phyloP scores from a whole-genome alignment of 331 rosid species.

The Quercus tomentella region DNA sequence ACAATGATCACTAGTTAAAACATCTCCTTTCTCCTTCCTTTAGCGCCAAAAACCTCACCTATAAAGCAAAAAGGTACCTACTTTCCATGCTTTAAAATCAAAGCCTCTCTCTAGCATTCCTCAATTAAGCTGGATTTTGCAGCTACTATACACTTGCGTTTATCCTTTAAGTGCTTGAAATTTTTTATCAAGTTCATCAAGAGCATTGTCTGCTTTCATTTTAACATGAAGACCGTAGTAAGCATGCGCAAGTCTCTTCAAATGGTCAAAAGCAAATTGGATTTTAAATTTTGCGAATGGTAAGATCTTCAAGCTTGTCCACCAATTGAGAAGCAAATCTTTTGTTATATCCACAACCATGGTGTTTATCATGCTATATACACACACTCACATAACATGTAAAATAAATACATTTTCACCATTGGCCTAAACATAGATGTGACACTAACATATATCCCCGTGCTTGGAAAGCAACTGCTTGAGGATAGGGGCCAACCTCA shows the following conservation, averaged over 20 bases:
- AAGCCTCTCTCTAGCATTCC: neutral
- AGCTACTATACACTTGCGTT: neutral
- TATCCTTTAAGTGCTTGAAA: neutral
- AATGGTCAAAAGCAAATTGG: neutral
- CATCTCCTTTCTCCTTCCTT: no score
- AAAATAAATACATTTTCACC: no score
- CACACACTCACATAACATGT: no score
- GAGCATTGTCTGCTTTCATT: neutral
- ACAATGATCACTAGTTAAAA: no score
- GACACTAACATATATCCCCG: neutral
- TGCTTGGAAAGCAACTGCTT: neutral
- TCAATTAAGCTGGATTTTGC: neutral
- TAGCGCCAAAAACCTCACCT: no score
- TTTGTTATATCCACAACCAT: neutral
- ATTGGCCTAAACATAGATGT: no score
- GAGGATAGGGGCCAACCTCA: neutral
- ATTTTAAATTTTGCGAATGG: no score
- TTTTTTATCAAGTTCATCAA: neutral
- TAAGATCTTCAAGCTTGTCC: neutral
- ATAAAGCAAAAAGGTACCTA: neutral
- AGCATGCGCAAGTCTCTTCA: neutral
- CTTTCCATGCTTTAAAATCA: no score
- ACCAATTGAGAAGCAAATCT: neutral
- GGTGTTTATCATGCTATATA: no score
- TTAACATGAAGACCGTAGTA: neutral